Conservation (phyloP, 176 grass and related monocot species). For the Guadua angustifolia region DNA sequence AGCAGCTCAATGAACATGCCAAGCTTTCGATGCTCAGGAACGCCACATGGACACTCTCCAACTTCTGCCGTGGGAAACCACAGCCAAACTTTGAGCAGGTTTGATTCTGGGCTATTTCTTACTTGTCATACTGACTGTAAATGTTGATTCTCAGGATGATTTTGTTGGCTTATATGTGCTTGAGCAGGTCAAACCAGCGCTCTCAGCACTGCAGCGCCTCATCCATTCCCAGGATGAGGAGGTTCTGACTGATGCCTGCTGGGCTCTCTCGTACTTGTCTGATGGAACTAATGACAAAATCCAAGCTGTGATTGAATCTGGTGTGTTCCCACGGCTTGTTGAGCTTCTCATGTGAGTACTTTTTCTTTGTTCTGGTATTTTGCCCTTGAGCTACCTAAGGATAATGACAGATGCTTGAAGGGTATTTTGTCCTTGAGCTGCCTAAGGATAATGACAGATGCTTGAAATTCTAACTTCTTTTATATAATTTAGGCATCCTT, state of each 20-base stretch:
- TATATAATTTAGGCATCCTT: conserved; percentile 71
- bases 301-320: conserved; percentile 87
- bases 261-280: conserved; percentile 91
- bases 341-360: conserved; percentile 80
- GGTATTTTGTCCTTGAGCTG: too few species aligned
- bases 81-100: conserved; percentile 93
- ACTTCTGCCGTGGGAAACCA: conserved; percentile 92
- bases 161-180: conserved; percentile 28
- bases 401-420: not conserved
- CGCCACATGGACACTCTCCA: conserved; percentile 93
- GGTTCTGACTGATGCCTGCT: conserved; percentile 94
- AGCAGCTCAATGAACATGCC: conserved; percentile 85
- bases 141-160: conserved; percentile 1
- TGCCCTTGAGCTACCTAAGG: not conserved
- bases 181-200: conserved; percentile 77
- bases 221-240: conserved; percentile 93
- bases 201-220: conserved; percentile 79
- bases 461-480: conserved; percentile 26
- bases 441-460: not conserved
- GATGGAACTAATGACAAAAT: conserved; percentile 99
- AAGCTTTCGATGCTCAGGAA: conserved; percentile 97
- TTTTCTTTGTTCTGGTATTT: not conserved
- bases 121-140: not conserved
- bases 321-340: conserved; percentile 83
- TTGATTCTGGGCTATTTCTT: conserved; percentile 19